Evolutionary conservation across 768 basidiomycete species (phyloP).

Genomic region (Suillus decipiens): DNA sequence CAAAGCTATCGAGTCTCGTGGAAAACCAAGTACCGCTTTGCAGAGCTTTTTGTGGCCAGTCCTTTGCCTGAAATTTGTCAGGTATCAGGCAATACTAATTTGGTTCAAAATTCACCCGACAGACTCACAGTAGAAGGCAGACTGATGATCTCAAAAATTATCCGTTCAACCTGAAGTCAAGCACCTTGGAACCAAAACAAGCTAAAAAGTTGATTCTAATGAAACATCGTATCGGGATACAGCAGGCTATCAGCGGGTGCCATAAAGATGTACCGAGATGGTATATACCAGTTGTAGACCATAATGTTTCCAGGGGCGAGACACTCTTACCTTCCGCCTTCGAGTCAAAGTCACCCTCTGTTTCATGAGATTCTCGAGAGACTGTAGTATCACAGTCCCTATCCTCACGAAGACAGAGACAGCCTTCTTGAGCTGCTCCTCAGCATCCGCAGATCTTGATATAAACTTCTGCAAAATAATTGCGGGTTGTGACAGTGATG

Average conservation of each 20-base stretch:
- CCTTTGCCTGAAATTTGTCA: constrained; percentile 16
- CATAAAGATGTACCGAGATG: constrained; percentile 9
- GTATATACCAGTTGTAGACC: constrained; percentile 26
- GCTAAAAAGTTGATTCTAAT: constrained; percentile 19
- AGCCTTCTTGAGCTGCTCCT: constrained; percentile 36
- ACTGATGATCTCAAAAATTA: constrained; percentile 12
- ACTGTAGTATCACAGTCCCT: constrained; percentile 35
- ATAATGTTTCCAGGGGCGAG: constrained; percentile 27
- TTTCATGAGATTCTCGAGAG: constrained; percentile 29
- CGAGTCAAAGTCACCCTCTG: constrained; percentile 27
- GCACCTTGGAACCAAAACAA: constrained; percentile 32
- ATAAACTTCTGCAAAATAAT: constrained; percentile 37
- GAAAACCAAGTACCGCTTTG: constrained; percentile 10
- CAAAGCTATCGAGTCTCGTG: background rate
- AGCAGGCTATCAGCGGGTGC: background rate
- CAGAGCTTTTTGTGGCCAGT: constrained; percentile 36
- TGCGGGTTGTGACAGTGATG: background rate
- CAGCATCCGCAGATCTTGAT: constrained; percentile 37
- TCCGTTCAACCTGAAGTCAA: background rate
- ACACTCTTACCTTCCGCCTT: constrained; percentile 28
- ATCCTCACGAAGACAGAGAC: constrained; percentile 26
- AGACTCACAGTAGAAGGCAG: constrained; percentile 25
- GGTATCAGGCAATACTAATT: background rate
- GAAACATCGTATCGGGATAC: constrained; percentile 28
- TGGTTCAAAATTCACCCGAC: constrained; percentile 22